Percentiles rank a stretch among this genome's conserved stretches.
phyloP scores from a whole-genome alignment of 495 filamentous ascomycete genomes.

The Annulohypoxylon moriforme region DNA sequence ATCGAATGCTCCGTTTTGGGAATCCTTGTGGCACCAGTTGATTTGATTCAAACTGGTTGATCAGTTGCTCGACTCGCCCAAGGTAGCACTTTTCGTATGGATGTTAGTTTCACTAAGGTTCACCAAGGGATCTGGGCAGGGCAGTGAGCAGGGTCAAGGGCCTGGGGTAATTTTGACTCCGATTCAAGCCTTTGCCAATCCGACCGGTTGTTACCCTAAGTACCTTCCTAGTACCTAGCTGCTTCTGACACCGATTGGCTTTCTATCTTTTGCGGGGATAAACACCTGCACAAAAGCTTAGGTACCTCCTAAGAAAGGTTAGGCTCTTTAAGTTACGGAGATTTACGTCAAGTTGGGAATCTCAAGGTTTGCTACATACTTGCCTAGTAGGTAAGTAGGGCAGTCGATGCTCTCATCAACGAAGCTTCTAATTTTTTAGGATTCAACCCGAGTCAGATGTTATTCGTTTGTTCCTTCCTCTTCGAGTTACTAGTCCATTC shows the following conservation, averaged over 20 bases:
- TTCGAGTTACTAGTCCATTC: conserved; percentile 24
- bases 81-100: background rate
- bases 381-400: background rate
- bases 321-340: background rate
- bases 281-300: conserved; percentile 2
- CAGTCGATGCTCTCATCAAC: background rate
- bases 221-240: conserved; percentile 34
- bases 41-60: background rate
- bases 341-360: conserved; percentile 7
- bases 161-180: conserved; percentile 23
- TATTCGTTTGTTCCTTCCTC: conserved; percentile 29
- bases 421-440: background rate
- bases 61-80: background rate
- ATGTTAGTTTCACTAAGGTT: conserved; percentile 14
- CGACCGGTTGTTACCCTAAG: conserved; percentile 19
- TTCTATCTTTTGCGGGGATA: conserved; percentile 24
- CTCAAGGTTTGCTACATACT: conserved; percentile 13
- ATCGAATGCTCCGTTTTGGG: conserved; percentile 25
- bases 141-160: conserved; percentile 1
- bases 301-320: background rate
- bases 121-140: conserved; percentile 21
- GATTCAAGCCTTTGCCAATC: conserved; percentile 43
- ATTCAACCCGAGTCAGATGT: conserved; percentile 15
- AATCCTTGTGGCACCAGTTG: conserved; percentile 11
- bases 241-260: conserved; percentile 32